A percentile compares a stretch with the other conserved stretches of the same genome.
Conservation (phyloP, 2,329 filamentous ascomycete species). For the Penicillium sp. region DNA sequence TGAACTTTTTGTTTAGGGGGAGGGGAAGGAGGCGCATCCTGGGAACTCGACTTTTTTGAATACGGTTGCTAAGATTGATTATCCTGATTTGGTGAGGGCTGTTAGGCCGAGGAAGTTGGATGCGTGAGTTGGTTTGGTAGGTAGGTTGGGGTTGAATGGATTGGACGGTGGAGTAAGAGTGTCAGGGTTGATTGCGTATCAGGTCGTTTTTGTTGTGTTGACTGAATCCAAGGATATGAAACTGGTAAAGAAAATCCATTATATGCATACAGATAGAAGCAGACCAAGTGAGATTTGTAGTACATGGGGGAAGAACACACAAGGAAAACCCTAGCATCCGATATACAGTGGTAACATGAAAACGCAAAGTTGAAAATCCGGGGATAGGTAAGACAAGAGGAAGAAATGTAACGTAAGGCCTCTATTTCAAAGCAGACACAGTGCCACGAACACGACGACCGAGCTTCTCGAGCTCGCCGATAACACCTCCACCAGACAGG, state of each 20-base stretch:
- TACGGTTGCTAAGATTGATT: constrained; percentile 16
- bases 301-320: constrained; percentile 29
- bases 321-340: constrained; percentile 21
- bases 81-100: constrained; percentile 15
- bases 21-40: constrained; percentile 15
- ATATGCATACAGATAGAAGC: constrained; percentile 34
- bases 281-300: constrained; percentile 27
- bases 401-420: constrained; percentile 13
- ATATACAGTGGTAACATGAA: constrained; percentile 23
- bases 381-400: constrained; percentile 8
- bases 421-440: constrained; percentile 14
- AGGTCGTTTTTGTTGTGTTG: no score
- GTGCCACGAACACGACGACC: constrained; percentile 29
- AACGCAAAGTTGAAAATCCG: neutral
- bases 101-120: constrained; percentile 11
- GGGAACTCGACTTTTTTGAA: constrained; percentile 11
- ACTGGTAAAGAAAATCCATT: constrained; percentile 25
- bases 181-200: neutral
- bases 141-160: neutral
- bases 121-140: neutral
- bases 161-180: neutral
- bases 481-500: constrained; percentile 71
- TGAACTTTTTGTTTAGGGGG: constrained; percentile 14
- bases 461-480: constrained; percentile 79
- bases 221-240: neutral